A percentile compares a stretch with the other conserved stretches of the same genome.
phyloP scores from a whole-genome alignment of 2,329 filamentous ascomycete genomes.

The Aspergillus thermomutatus region DNA sequence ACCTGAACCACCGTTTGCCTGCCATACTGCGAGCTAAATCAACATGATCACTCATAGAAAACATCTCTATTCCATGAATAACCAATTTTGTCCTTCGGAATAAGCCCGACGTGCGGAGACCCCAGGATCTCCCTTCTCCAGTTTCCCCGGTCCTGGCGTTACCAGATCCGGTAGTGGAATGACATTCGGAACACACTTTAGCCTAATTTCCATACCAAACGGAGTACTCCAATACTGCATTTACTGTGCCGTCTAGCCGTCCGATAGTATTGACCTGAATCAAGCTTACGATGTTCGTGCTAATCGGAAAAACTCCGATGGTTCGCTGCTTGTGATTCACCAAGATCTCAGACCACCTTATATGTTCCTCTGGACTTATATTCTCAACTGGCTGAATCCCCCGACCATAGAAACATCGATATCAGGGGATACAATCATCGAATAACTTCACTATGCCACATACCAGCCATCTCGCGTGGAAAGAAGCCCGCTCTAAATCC shows the following conservation, averaged over 20 bases:
- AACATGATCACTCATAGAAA: not conserved
- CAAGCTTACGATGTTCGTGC: too few relatives aligned
- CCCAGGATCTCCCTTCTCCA: not conserved
- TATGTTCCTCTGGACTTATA: too few relatives aligned
- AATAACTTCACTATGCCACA: not conserved
- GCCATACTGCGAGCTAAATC: too few relatives aligned
- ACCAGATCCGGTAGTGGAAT: not conserved
- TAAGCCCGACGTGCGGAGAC: not conserved
- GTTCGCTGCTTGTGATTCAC: too few relatives aligned
- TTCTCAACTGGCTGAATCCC: not conserved
- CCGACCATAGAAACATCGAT: not conserved
- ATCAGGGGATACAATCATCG: not conserved
- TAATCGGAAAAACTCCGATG: too few relatives aligned
- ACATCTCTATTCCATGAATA: not conserved
- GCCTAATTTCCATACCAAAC: not conserved
- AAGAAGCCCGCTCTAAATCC: too few relatives aligned
- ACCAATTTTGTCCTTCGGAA: not conserved
- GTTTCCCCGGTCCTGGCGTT: not conserved
- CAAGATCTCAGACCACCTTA: too few relatives aligned
- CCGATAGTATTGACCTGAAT: too few relatives aligned
- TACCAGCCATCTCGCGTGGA: too few relatives aligned
- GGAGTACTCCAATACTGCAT: too few relatives aligned
- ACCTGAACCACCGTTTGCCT: not conserved
- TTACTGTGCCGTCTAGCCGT: too few relatives aligned
- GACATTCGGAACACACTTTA: not conserved